These are phyloP conservation scores for Myriosclerotinia curreyana DNA, from an alignment of 2,329 filamentous ascomycete genomes.

Conservation along the genomic window DNA sequence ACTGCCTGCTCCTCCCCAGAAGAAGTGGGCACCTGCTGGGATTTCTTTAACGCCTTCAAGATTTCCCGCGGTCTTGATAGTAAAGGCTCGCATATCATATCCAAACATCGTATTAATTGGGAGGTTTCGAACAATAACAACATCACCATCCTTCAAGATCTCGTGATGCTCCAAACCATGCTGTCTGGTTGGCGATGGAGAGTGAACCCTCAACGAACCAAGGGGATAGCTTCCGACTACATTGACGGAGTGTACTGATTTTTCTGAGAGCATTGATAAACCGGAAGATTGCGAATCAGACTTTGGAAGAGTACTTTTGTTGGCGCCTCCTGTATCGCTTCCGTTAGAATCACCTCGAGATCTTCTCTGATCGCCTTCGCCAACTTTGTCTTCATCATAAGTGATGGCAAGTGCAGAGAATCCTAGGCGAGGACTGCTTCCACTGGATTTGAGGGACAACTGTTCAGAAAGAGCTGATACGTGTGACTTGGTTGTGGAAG, in stretches of 20 bases:
- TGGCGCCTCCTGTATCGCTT: constrained; percentile 23
- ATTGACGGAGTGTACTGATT: constrained; percentile 39
- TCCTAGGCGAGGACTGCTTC: constrained; percentile 22
- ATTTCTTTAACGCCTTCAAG: constrained; percentile 56
- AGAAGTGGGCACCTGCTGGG: constrained; percentile 55
- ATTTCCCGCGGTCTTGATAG: constrained; percentile 47
- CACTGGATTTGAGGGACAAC: constrained; percentile 32
- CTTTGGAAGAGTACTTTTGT: constrained; percentile 30
- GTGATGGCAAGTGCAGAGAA: constrained; percentile 22
- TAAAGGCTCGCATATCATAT: constrained; percentile 44
- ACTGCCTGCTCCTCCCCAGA: constrained; percentile 54
- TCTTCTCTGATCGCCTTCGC: constrained; percentile 22
- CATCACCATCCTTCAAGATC: constrained; percentile 44
- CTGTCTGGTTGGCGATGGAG: constrained; percentile 31
- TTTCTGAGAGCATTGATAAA: constrained; percentile 23
- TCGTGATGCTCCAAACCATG: constrained; percentile 26
- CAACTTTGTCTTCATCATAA: constrained; percentile 17
- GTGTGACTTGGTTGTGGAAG: constrained; percentile 30
- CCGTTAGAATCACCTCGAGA: constrained; percentile 25
- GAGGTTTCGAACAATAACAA: constrained; percentile 52
- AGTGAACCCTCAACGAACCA: constrained; percentile 45
- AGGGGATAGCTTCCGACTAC: constrained; percentile 42
- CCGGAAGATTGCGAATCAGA: constrained; percentile 29
- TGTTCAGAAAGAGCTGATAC: constrained; percentile 29
- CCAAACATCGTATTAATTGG: constrained; percentile 40